phyloP scores from a whole-genome alignment of 257 asterid genomes.

The Salvia rosmarinus region DNA sequence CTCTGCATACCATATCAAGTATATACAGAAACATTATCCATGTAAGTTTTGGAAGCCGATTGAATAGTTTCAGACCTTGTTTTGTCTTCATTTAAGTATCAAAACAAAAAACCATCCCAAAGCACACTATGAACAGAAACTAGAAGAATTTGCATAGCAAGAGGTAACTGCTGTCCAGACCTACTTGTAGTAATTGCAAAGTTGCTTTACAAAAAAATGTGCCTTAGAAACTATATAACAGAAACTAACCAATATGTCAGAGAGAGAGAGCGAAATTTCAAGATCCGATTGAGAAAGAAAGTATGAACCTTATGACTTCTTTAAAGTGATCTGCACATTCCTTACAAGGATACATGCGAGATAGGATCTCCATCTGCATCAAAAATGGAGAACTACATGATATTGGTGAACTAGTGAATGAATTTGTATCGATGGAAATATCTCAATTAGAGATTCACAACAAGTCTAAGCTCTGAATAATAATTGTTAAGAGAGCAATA shows the following conservation, averaged over 20 bases:
- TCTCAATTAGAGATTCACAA: slow-evolving; percentile 5
- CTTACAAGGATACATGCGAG: slow-evolving; percentile 90
- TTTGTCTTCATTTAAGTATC: neutral
- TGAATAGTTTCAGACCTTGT: neutral
- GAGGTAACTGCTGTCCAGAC: too few relatives aligned
- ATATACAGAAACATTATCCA: neutral
- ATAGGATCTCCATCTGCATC: slow-evolving; percentile 80
- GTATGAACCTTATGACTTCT: slow-evolving; percentile 74
- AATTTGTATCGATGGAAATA: neutral
- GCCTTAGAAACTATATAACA: too few relatives aligned
- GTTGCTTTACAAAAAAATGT: neutral
- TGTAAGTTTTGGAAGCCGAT: neutral
- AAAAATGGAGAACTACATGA: slow-evolving; percentile 29
- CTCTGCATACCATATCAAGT: slow-evolving; percentile 47
- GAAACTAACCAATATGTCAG: too few relatives aligned
- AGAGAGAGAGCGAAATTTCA: neutral
- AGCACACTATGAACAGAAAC: neutral
- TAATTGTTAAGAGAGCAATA: slow-evolving; percentile 1
- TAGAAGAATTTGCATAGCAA: neutral
- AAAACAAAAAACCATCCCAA: too few relatives aligned
- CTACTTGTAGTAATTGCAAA: neutral
- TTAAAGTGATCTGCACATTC: slow-evolving; percentile 98
- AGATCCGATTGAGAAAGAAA: neutral
- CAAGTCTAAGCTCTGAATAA: neutral
- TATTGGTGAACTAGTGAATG: neutral